Evolutionary conservation across 192 early-diverging fungal species (phyloP).

Genomic region (Coemansia furcata): DNA sequence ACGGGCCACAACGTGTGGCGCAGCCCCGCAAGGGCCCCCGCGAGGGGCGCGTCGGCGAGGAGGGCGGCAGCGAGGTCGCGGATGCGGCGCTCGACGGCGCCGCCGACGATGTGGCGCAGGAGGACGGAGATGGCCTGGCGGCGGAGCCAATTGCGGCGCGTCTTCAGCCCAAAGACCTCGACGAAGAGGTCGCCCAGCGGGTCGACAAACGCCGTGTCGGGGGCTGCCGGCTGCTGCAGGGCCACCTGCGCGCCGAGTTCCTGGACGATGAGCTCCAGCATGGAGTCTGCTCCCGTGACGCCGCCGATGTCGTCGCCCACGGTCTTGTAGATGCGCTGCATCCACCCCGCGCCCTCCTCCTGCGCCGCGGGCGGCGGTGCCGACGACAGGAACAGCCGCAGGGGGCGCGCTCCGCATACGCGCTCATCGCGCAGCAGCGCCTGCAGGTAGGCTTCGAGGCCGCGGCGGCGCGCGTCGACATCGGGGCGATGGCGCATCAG

Average conservation of each 20-base stretch:
- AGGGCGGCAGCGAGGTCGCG: background rate
- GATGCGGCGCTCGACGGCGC: conserved; percentile 75
- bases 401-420: conserved; percentile 60
- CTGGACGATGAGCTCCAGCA: conserved; percentile 70
- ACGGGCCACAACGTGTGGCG: conserved; percentile 44
- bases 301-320: conserved; percentile 73
- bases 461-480: conserved; percentile 66
- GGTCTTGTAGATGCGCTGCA: conserved; percentile 69
- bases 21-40: conserved; percentile 21
- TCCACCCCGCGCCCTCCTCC: conserved; percentile 14
- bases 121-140: conserved; percentile 83
- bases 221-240: conserved; percentile 26
- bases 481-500: background rate
- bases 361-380: conserved; percentile 1
- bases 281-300: conserved; percentile 64
- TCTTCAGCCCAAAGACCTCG: conserved; percentile 91
- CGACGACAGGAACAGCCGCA: conserved; percentile 71
- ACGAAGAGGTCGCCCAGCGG: conserved; percentile 80
- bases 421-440: conserved; percentile 54
- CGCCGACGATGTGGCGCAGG: conserved; percentile 84
- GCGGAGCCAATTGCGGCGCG: conserved; percentile 83
- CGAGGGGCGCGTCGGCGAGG: conserved; percentile 26
- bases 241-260: conserved; percentile 65
- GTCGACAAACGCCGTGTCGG: conserved; percentile 58
- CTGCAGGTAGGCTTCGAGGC: conserved; percentile 73